These are phyloP conservation scores for Phytophthora aleatoria DNA, from an alignment of 352 stramenopile species.

Conservation along the genomic window DNA sequence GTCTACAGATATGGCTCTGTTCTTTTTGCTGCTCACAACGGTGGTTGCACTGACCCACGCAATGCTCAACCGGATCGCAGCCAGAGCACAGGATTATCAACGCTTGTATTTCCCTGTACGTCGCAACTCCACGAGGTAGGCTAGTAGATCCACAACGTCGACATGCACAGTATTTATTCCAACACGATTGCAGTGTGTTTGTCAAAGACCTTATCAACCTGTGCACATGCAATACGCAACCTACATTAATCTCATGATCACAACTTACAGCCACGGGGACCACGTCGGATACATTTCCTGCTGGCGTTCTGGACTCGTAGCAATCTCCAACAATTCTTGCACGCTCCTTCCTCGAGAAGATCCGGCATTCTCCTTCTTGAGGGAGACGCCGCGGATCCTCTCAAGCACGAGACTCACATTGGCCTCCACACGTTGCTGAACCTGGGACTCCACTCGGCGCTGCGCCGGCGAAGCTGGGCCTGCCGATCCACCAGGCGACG, in stretches of 20 bases:
- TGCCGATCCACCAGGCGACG: constrained; percentile 24
- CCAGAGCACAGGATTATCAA: constrained; percentile 26
- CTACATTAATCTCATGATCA: constrained; percentile 10
- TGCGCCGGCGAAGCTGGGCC: constrained; percentile 42
- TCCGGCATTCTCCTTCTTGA: constrained; percentile 70
- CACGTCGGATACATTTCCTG: constrained; percentile 89
- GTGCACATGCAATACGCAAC: constrained; percentile 15
- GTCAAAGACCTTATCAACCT: constrained; percentile 11
- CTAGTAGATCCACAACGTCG: neutral
- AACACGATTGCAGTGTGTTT: constrained; percentile 21
- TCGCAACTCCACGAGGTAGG: constrained; percentile 5
- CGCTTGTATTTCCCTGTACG: constrained; percentile 16
- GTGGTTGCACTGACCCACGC: constrained; percentile 59
- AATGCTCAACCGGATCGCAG: constrained; percentile 42
- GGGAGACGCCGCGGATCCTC: constrained; percentile 74
- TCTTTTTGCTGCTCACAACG: constrained; percentile 69
- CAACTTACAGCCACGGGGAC: constrained; percentile 81
- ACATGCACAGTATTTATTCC: constrained; percentile 36
- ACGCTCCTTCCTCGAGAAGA: constrained; percentile 75
- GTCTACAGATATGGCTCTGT: constrained; percentile 62
- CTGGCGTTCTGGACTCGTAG: constrained; percentile 79
- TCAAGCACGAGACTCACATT: constrained; percentile 88
- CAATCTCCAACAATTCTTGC: constrained; percentile 81
- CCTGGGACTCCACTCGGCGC: constrained; percentile 73
- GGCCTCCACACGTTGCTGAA: constrained; percentile 85